phyloP scores from a whole-genome alignment of 2,329 filamentous ascomycete genomes.

The Trichoderma asperellum region DNA sequence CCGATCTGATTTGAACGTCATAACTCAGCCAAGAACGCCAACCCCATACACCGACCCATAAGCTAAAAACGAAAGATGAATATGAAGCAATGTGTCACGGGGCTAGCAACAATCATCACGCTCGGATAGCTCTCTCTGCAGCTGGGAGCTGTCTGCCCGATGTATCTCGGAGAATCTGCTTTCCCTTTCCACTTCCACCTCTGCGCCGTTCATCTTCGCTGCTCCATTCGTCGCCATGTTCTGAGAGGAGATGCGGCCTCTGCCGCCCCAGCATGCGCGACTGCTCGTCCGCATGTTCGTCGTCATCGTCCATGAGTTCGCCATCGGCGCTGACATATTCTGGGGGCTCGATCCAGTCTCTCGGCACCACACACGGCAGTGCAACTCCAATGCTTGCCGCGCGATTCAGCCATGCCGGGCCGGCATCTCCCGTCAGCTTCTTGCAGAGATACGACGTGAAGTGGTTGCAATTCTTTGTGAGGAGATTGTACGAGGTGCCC shows the following conservation, averaged over 20 bases:
- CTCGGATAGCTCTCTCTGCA: constrained; percentile 55
- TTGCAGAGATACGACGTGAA: constrained; percentile 79
- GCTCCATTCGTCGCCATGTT: constrained; percentile 45
- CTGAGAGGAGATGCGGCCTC: constrained; percentile 40
- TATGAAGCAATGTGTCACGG: neutral
- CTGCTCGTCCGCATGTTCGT: constrained; percentile 54
- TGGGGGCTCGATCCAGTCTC: constrained; percentile 79
- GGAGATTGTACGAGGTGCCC: constrained; percentile 77
- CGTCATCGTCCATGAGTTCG: constrained; percentile 66
- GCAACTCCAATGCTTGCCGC: constrained; percentile 83
- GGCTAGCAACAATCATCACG: constrained; percentile 30
- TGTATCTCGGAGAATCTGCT: constrained; percentile 52
- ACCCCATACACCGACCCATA: neutral
- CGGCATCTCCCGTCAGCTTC: constrained; percentile 69
- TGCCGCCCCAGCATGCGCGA: constrained; percentile 60
- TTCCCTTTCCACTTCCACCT: constrained; percentile 49
- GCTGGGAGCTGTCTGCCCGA: constrained; percentile 56
- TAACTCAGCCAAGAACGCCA: constrained; percentile 36
- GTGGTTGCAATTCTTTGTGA: constrained; percentile 87
- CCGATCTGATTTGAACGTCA: constrained; percentile 31
- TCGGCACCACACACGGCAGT: constrained; percentile 79
- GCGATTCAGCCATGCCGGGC: constrained; percentile 78
- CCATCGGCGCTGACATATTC: constrained; percentile 75
- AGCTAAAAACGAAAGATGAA: constrained; percentile 17
- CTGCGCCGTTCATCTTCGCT: constrained; percentile 51